Evolutionary conservation across 2,329 filamentous ascomycete genomes (phyloP), one percentile per base, ranked within the genome.

Genomic region (Calonectria hongkongensis): DNA sequence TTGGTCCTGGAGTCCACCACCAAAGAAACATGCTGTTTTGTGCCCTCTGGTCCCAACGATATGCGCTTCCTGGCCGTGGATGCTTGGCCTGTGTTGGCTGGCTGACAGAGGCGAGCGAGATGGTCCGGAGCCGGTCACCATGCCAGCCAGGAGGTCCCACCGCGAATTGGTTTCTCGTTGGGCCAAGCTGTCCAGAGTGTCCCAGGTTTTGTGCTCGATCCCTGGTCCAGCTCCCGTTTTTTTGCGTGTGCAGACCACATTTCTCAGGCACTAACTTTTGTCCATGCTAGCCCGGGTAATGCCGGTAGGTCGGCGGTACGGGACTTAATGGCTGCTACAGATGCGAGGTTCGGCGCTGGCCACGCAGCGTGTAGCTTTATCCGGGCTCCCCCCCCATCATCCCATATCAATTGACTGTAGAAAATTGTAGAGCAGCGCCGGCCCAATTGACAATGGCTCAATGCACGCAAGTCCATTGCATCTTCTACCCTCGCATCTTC

Each of bases 261-360:
- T 73, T 75, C 74, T 79, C 71, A 79, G 77, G 77, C 77, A 79
- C 63, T 71, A 78, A 79, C 66, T 68, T 56, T 5, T 72, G 51
- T 36, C 70, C 62, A 60, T 69, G 70, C 66, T 62, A 74, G 73
- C 76, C 78, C 78, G 78, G 78, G 73, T 79, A 79, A 79, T 79
- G 79, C 78, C 78, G 78, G 78, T 77, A 70, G 71, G 75, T 79
- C 78, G 78, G 78, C 71, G 78, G 78, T 79, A 76, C 78, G 78
- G 78, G 76, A 79, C 75, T 79, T 78, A 54, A 33, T 50, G 28
- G 51, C 45, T 62, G 66, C 47, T 70, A 72, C 54, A 73, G 69
- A 78, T 75, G 70, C 68, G 75, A 73, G 65, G 73, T 73, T 75
- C 70, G 70, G 75, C 70, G 71, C 76, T 68, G 71, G 66, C 51